These are phyloP conservation scores for Hibiscus syriacus DNA, from an alignment of 345 rosid genomes.

Conservation along the genomic window DNA sequence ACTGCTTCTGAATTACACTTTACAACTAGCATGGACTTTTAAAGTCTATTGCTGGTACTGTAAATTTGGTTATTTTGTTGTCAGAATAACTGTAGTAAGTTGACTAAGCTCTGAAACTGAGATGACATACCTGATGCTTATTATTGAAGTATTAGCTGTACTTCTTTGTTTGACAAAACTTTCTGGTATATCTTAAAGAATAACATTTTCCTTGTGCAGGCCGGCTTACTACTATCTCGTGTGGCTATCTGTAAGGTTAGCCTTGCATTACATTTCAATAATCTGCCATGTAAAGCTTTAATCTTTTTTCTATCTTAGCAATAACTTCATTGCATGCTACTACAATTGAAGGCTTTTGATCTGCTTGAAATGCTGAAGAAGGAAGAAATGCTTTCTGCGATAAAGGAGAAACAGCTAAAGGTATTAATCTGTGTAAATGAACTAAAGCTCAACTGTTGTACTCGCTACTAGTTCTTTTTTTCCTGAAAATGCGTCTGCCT, in stretches of 20 bases:
- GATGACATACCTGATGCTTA: not conserved
- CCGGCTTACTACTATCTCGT: conserved; percentile 72
- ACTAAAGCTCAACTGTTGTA: not conserved
- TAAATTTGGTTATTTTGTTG: not conserved
- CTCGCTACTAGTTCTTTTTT: not conserved
- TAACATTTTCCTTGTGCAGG: conserved; percentile 44
- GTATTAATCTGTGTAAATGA: conserved; percentile 23
- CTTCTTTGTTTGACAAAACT: not conserved
- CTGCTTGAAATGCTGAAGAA: conserved; percentile 76
- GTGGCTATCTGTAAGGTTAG: conserved; percentile 83
- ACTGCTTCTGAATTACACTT: not conserved
- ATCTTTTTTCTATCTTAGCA: not conserved
- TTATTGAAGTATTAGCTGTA: not conserved
- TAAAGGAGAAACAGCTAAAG: conserved; percentile 66
- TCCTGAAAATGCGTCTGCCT: not conserved
- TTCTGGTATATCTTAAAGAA: not conserved
- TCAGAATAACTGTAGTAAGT: not conserved
- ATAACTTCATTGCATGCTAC: conserved; percentile 6
- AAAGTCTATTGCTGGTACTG: not conserved
- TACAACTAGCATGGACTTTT: not conserved
- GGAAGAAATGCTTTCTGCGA: conserved; percentile 86
- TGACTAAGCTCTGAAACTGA: not conserved
- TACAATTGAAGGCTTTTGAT: conserved; percentile 60
- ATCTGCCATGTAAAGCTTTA: not conserved
- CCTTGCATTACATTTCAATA: conserved; percentile 8